Percentiles rank a stretch among this genome's conserved stretches.
phyloP scores from a whole-genome alignment of 495 filamentous ascomycete genomes.

The Aspergillus incahuasiensis region DNA sequence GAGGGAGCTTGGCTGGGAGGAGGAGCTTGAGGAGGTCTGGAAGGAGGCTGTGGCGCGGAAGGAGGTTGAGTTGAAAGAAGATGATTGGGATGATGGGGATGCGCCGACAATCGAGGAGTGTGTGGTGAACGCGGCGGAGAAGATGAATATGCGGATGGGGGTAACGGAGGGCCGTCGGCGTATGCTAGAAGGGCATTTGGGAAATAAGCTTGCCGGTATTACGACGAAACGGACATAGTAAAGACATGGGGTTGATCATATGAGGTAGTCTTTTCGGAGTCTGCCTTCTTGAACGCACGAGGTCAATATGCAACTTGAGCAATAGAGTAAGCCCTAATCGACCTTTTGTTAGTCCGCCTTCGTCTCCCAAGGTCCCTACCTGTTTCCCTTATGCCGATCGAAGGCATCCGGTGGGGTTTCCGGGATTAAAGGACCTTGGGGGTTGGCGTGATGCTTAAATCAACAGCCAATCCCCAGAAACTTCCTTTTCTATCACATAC shows the following conservation, averaged over 20 bases:
- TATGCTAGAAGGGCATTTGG: constrained; percentile 29
- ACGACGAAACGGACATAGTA: neutral
- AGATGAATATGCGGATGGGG: constrained; percentile 13
- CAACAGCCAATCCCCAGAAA: neutral
- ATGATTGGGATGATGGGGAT: constrained; percentile 10
- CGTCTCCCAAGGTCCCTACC: neutral
- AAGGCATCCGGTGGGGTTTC: neutral
- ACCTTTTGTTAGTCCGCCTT: neutral
- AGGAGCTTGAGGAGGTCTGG: constrained; percentile 69
- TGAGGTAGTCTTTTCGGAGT: too few relatives aligned
- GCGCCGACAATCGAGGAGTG: constrained; percentile 29
- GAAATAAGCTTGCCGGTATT: constrained; percentile 9
- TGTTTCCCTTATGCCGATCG: neutral
- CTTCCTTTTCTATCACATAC: neutral
- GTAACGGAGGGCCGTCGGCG: constrained; percentile 24
- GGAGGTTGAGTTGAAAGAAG: constrained; percentile 2
- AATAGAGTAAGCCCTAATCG: neutral
- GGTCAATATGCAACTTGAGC: too few relatives aligned
- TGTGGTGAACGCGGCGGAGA: constrained; percentile 39
- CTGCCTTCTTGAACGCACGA: too few relatives aligned
- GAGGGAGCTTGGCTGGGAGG: constrained; percentile 69
- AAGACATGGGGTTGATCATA: too few relatives aligned
- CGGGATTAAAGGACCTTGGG: neutral
- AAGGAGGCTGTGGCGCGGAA: constrained; percentile 32
- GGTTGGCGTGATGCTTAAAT: neutral